Evolutionary conservation across 352 stramenopile species (phyloP), one percentile per base, ranked within the genome.

Genomic region (Pythium brassicae): DNA sequence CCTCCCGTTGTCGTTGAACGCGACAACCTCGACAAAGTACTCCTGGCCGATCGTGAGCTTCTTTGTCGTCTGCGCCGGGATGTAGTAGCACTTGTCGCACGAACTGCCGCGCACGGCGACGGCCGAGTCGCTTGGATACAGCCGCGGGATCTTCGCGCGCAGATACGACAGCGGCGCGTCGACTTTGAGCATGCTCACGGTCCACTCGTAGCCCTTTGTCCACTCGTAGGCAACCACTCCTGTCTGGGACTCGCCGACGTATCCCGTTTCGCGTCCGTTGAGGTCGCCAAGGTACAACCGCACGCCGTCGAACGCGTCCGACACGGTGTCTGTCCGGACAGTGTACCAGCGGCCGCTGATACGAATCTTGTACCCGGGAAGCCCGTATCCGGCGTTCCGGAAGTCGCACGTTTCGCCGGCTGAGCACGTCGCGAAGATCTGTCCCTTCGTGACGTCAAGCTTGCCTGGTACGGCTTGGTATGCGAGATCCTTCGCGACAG

Each of bases 1-100:
- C 27, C 77, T 78, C 15, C 86, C 92, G 29, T 83, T 85, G 9
- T 42, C 57, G 39, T 97, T 97, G 55, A 81, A 87, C 15, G 80
- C 80, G 53, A 84, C 74, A 0, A 83, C 79, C 50, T 88, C 71
- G 26, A 97, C 71, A 50, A 83, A 89, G 60, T 97, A 96, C 17
- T 78, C 48, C 11, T 82, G 81, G 1, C 75, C 86, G 62, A 84
- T 79, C 0, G 63, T 73, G 14, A 89, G 66, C 22, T 68, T 78
- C 48, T 75, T 86, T 14, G 63, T 74, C 10, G 80, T 83, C 35
- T 84, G 68, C 0, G 59, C 75, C 0, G 80, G 80, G 1, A 91
- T 29, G 59, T 89, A 87, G 53, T 91, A 87, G 59, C 80, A 91
- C 56, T 86, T 87, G 23, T 59, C 29, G 40, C 80, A 91, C 10